Conservation (phyloP, 2,329 filamentous ascomycete species). For the Sporothrix euskadiensis region DNA sequence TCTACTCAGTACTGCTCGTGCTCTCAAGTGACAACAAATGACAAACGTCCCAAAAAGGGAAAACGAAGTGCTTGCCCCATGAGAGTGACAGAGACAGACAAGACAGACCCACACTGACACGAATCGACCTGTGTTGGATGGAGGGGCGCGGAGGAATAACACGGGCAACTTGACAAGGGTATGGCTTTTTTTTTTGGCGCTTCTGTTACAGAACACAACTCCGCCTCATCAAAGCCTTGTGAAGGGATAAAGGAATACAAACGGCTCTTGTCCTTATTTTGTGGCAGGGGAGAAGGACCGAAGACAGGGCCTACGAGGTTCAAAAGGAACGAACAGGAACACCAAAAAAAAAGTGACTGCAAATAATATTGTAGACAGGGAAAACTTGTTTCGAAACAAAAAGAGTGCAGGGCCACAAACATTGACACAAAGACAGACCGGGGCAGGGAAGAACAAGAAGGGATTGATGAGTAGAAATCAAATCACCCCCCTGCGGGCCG, state of each 20-base stretch:
- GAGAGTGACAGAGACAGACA: background rate
- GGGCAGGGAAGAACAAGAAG: background rate
- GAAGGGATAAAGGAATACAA: background rate
- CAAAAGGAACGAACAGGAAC: background rate
- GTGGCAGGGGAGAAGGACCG: constrained; percentile 21
- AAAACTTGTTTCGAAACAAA: constrained; percentile 24
- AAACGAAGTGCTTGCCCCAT: background rate
- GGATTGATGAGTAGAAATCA: background rate
- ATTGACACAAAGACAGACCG: constrained; percentile 10
- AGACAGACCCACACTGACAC: background rate
- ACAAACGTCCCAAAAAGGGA: background rate
- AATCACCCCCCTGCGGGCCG: background rate
- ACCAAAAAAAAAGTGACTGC: background rate
- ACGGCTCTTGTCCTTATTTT: background rate
- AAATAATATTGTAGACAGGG: background rate
- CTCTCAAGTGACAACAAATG: background rate
- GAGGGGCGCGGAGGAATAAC: constrained; percentile 1
- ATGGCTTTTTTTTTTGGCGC: background rate
- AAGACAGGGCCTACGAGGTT: background rate
- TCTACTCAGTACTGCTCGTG: background rate
- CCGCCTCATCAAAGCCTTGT: background rate
- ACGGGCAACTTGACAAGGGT: background rate
- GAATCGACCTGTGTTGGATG: background rate
- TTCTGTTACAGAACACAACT: constrained; percentile 5
- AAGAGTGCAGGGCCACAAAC: constrained; percentile 3